phyloP scores from a whole-genome alignment of 73 alveolate genomes.

The Tetrahymena malaccensis region DNA sequence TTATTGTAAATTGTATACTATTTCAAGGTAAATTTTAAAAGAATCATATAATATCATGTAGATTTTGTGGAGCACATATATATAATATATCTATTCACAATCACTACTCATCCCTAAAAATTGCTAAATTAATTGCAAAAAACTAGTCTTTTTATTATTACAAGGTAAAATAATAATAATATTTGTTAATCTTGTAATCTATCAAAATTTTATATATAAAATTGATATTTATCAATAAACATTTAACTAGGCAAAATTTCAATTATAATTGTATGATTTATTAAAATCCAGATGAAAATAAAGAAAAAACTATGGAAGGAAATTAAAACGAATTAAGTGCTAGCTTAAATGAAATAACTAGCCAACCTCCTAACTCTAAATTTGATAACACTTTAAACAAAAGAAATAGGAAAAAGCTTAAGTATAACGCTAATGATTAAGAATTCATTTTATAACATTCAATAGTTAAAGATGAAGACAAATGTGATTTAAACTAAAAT shows the following conservation, averaged over 20 bases:
- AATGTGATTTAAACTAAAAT: neutral
- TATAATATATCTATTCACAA: no score
- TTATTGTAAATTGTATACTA: no score
- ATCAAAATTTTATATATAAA: neutral
- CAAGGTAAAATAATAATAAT: neutral
- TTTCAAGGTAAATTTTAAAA: neutral
- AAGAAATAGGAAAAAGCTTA: neutral
- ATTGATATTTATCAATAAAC: neutral
- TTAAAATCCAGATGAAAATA: neutral
- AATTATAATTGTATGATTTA: neutral
- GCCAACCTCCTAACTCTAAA: neutral
- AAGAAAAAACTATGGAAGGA: neutral
- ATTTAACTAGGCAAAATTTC: neutral
- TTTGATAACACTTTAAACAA: neutral
- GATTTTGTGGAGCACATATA: neutral
- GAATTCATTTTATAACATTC: neutral
- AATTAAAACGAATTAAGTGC: neutral
- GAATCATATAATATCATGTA: neutral
- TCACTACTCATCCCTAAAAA: no score
- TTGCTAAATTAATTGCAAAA: neutral
- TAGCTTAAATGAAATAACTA: neutral
- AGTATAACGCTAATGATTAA: neutral
- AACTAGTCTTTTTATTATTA: no score
- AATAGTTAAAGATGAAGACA: neutral
- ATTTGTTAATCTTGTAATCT: neutral